Conservation (phyloP, 2,329 filamentous ascomycete genomes). For the Dactylonectria estremocensis region DNA sequence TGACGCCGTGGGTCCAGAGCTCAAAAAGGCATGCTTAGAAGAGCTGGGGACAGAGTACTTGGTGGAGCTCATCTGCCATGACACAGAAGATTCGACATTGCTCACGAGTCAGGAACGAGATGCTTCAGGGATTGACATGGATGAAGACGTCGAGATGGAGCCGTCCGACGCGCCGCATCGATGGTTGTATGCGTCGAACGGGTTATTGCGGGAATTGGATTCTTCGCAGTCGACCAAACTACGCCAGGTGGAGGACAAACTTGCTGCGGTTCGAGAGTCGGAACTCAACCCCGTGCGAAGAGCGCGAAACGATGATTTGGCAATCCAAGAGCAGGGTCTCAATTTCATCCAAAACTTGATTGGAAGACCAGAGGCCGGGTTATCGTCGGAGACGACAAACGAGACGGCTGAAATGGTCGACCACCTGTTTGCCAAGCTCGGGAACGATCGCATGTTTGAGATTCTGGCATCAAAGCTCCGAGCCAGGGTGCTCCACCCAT, state of each 20-base stretch:
- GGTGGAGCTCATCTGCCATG: conserved; percentile 80
- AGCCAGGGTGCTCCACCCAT: conserved; percentile 70
- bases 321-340: conserved; percentile 91
- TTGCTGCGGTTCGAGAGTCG: conserved; percentile 71
- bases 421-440: conserved; percentile 82
- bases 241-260: conserved; percentile 65
- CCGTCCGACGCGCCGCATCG: conserved; percentile 61
- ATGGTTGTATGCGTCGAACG: conserved; percentile 54
- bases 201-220: conserved; percentile 52
- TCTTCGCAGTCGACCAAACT: conserved; percentile 59
- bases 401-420: conserved; percentile 85
- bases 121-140: conserved; percentile 59
- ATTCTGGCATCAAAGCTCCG: conserved; percentile 85
- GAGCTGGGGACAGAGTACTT: conserved; percentile 86
- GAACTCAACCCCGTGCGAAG: conserved; percentile 79
- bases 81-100: conserved; percentile 69
- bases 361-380: conserved; percentile 68
- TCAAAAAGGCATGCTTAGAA: conserved; percentile 84
- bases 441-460: conserved; percentile 83
- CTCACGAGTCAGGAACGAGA: conserved; percentile 54
- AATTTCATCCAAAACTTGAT: conserved; percentile 93
- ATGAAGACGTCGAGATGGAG: conserved; percentile 73
- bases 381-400: conserved; percentile 64
- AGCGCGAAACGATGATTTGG: conserved; percentile 82
- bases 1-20: conserved; percentile 76